Evolutionary conservation across 495 filamentous ascomycete genomes (phyloP).

Genomic region (Astrothelium macrocarpum): DNA sequence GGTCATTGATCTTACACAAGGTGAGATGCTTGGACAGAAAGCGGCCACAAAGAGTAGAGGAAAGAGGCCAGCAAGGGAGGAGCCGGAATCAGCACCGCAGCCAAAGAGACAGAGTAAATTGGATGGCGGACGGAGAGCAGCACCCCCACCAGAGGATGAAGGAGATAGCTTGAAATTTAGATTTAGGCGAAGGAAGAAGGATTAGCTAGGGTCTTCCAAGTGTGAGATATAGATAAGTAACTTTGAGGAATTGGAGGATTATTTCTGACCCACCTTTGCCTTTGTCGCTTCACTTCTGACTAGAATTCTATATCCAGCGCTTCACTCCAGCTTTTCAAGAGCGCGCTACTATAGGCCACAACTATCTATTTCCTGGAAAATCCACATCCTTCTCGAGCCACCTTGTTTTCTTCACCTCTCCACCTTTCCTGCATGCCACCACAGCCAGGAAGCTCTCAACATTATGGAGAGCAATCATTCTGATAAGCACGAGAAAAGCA

Average conservation of each 20-base stretch:
- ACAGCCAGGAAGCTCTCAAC: too few relatives aligned
- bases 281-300: neutral
- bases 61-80: slow-evolving; percentile 23
- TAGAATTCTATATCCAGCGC: neutral
- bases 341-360: too few relatives aligned
- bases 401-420: too few relatives aligned
- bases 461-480: too few relatives aligned
- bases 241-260: too few relatives aligned
- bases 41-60: neutral
- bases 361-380: too few relatives aligned
- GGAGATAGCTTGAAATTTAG: slow-evolving; percentile 50
- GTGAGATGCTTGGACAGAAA: slow-evolving; percentile 2
- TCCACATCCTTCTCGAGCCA: too few relatives aligned
- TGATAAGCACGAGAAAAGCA: too few relatives aligned
- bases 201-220: neutral
- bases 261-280: neutral
- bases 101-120: slow-evolving; percentile 35
- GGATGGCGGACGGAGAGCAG: slow-evolving; percentile 33
- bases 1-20: slow-evolving; percentile 14
- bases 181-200: slow-evolving; percentile 44
- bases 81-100: slow-evolving; percentile 28
- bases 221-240: too few relatives aligned
- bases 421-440: too few relatives aligned
- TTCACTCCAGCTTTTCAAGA: too few relatives aligned
- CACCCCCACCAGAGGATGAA: slow-evolving; percentile 13